These are phyloP conservation scores for Mycena amicta DNA, from an alignment of 768 basidiomycete genomes.

Conservation along the genomic window DNA sequence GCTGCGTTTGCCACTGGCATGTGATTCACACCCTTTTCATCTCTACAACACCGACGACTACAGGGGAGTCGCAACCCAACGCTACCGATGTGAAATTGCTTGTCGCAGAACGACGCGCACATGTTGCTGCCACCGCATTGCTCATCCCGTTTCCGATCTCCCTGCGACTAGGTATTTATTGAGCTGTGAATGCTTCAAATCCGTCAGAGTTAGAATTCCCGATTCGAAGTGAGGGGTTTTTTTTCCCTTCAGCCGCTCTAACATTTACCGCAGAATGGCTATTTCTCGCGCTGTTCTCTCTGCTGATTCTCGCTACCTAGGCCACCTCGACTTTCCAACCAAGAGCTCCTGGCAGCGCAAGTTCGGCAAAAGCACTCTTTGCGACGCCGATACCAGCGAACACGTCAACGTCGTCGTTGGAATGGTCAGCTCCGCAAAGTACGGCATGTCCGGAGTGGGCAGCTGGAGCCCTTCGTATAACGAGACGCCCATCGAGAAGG, in stretches of 20 bases:
- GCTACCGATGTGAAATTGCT: too few relatives aligned
- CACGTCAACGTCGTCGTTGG: background rate
- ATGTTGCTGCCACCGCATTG: background rate
- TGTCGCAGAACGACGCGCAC: background rate
- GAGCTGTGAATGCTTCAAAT: too few relatives aligned
- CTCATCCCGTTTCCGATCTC: background rate
- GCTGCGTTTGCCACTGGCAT: too few relatives aligned
- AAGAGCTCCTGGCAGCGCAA: background rate
- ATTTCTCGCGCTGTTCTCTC: background rate
- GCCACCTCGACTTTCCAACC: background rate
- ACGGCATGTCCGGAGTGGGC: background rate
- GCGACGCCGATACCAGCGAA: background rate
- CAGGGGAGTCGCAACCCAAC: too few relatives aligned
- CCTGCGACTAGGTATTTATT: too few relatives aligned
- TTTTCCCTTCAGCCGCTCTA: background rate
- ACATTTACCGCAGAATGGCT: background rate
- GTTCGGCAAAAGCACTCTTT: background rate
- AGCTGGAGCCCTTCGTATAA: background rate
- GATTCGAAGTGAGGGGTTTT: background rate
- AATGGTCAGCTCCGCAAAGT: background rate
- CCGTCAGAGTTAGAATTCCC: background rate
- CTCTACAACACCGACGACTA: too few relatives aligned
- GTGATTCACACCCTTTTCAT: too few relatives aligned
- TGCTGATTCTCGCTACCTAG: background rate
- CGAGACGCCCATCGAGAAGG: background rate